Base-by-base conservation (phyloP, 2,329 filamentous ascomycete genomes). In the Botrytis fabae region DNA sequence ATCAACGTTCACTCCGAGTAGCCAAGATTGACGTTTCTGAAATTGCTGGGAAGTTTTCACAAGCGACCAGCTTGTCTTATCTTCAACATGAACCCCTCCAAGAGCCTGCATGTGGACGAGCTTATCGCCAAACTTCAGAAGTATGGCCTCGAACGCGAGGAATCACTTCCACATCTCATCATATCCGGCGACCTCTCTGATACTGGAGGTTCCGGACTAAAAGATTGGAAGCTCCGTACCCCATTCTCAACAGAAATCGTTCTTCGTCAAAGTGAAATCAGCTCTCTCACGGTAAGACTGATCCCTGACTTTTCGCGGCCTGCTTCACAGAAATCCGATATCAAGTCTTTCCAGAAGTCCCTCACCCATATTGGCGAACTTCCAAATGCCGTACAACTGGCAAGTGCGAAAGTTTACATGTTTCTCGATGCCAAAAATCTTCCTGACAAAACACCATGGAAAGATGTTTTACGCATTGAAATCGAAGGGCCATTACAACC, bases 91-190 rank as follows among this genome's bases (percentile, higher is more conserved):
- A 75, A 69, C 10, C 69, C 69, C 8, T 75, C 78, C 2, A 73
- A 77, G 48, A 74, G 74, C 22, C 75, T 80, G 2, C 78, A 81
- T 63, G 76, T 84, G 61, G 81, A 85, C 73, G 87, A 90, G 78
- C 87, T 87, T 69, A 84, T 89, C 73, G 86, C 88, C 74, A 85
- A 85, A 73, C 71, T 72, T 32, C 71, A 65, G 4, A 40, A 61
- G 28, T 16, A 69, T 69, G 64, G 64, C 25, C 64, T 72, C 14
- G 54, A 72, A 18, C 32, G 22, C 46, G 40, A 61, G 20, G 40
- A 69, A 42, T 69, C 64, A n/a, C 40, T 46, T 9, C 66, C 71
- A 18, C 66, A 73, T 20, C 65, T 73, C 16, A n/a, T 73, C 40
- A 63, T 73, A 22, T 70, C 32, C 20, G 71, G 66, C 2, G 42